Conservation (phyloP, 2,329 filamentous ascomycete species). For the Exserohilum turcica region DNA sequence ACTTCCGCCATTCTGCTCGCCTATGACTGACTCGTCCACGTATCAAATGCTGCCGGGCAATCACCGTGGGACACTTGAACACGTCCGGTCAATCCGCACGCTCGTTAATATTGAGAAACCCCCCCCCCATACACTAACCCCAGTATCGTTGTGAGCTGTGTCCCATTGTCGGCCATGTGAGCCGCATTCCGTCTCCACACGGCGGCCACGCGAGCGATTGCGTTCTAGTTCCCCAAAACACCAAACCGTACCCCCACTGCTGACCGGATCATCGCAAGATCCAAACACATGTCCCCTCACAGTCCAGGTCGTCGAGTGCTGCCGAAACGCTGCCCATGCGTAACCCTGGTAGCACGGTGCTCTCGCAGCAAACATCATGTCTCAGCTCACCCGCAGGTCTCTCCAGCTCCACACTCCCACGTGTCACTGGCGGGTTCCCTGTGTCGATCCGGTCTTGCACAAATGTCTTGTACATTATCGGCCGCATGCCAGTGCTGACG, state of each 20-base stretch:
- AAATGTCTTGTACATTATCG: too few species aligned
- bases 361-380: background rate
- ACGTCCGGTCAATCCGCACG: background rate
- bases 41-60: background rate
- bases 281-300: background rate
- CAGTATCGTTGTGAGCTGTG: background rate
- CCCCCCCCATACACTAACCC: background rate
- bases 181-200: background rate
- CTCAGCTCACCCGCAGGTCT: too few species aligned
- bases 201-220: background rate
- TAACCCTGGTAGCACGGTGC: background rate
- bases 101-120: background rate
- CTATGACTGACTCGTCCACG: slow-evolving; percentile 10
- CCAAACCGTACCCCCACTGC: background rate
- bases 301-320: background rate
- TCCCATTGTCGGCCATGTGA: background rate
- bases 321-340: too few species aligned
- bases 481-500: background rate
- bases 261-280: background rate
- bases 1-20: slow-evolving; percentile 4
- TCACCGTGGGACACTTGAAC: background rate
- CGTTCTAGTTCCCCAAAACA: background rate
- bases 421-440: too few species aligned
- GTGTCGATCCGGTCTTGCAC: too few species aligned
- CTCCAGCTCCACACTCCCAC: background rate